phyloP scores from a whole-genome alignment of 306 rosid species.

The Trifolium subterraneum region DNA sequence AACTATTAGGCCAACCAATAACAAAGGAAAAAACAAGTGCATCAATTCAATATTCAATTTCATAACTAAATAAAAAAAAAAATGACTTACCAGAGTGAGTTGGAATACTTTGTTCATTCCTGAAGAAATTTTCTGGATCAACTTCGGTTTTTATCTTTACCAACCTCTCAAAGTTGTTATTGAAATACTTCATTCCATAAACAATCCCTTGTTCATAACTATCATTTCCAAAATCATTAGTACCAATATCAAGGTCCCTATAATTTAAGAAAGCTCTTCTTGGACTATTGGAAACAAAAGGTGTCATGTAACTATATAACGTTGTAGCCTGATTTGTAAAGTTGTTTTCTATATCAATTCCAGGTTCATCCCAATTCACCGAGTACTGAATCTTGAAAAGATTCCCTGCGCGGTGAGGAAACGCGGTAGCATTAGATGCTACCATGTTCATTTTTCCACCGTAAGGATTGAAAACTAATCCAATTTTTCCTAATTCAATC shows the following conservation, averaged over 20 bases:
- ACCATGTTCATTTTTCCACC: conserved; percentile 52
- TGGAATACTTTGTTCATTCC: conserved; percentile 56
- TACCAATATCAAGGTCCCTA: conserved; percentile 60
- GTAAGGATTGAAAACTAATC: conserved; percentile 57
- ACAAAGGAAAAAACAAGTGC: conserved; percentile 5
- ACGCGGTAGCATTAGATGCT: conserved; percentile 41
- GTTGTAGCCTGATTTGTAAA: conserved; percentile 28
- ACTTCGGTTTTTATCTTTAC: conserved; percentile 51
- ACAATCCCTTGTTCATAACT: conserved; percentile 49
- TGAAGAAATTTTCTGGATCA: conserved; percentile 56
- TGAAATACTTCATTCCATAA: conserved; percentile 54
- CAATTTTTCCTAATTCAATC: conserved; percentile 47
- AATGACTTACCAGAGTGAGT: conserved; percentile 28
- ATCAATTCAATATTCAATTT: not conserved
- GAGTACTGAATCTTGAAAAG: conserved; percentile 57
- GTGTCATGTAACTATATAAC: conserved; percentile 51
- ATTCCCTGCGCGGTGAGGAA: conserved; percentile 54
- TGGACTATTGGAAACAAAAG: conserved; percentile 55
- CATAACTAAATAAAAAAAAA: not conserved
- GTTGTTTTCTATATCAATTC: conserved; percentile 35
- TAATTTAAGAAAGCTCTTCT: conserved; percentile 55
- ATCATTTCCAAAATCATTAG: conserved; percentile 43
- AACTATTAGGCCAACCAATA: not conserved
- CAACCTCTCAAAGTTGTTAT: conserved; percentile 47
- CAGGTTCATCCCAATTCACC: conserved; percentile 46